Base-by-base conservation (phyloP, 1,139 yeast genomes). In the Blastobotrys proliferans region DNA sequence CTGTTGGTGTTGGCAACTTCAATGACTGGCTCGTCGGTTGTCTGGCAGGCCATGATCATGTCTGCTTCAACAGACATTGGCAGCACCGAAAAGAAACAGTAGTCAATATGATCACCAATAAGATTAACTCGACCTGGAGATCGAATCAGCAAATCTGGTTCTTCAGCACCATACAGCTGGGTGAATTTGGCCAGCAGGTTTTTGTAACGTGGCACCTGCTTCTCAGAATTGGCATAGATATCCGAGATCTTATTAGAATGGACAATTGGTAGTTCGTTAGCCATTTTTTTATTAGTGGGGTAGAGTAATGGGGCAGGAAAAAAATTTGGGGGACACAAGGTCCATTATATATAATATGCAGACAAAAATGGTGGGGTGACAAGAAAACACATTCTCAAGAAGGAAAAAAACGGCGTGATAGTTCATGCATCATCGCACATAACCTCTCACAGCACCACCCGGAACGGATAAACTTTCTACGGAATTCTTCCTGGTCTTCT, bases 61-160 rank as follows among this genome's bases (percentile, higher is more conserved):
- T 81, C 88, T 16, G 70, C 73, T 44, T 79, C 83, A 38, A 81
- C 77, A 6, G 90, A 87, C 81, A 82, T 76, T n/a, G 90, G 90
- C 53, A 82, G 69, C 13, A 79, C 84, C 2, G 85, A 73, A 57
- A 79, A 82, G 57, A 74, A 73, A 49, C 79, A 76, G 58, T 81
- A 82, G 64, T 82, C 90, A 45, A 82, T 77, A 58, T 82, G 90
- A 52, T 82, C 90, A 31, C 90, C 90, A 49, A 82, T 79, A 50
- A 82, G 66, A 60, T 82, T 82, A 47, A 82, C 90, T 55, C 90
- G 67, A 31, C 90, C 90, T 3, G 90, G 90, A 14, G 85, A 75
- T 46, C 88, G 70, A 32, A 81, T 67, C 36, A 76, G 60, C 53
- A 78, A 76, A 22, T 65, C 65, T 4, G 77, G 73, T 10, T 39